Evolutionary conservation across 371 early-diverging fungal genomes (phyloP), one percentile per base, ranked within the genome.

Genomic region (Lichtheimia ornata): DNA sequence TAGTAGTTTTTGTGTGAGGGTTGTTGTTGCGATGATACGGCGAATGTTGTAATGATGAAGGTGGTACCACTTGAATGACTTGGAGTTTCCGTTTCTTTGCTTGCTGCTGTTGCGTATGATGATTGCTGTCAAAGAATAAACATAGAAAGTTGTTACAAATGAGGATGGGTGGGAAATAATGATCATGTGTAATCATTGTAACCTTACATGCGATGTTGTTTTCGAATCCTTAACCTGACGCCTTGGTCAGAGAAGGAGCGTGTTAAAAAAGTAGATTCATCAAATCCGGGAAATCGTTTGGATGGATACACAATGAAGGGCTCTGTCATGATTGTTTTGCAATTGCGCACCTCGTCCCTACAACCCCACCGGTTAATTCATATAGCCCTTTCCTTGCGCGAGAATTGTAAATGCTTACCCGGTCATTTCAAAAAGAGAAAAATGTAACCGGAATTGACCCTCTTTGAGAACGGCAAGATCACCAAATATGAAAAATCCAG

Each of bases 401-500:
- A 13, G 47, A 35, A 41, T 7, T 50, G 22, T n/a, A 53, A 9
- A 2, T 22, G 61, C 79, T 68, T 84, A 88, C 88, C 85, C 90
- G 20, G 86, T 77, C 27, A 94, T 88, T 70, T 95, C 95, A 81
- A 91, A 96, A 35, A 97, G 83, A 27, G 88, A 86, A 70, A 96
- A 94, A 62, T 92, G 91, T 25, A 98, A 77, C 27, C 91, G 79
- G 69, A 90, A 97, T 7, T 74, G 64, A 13, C 98, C 97, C 63
- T 94, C 93, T 68, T 91, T 88, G 49, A 94, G 81, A 12, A 96
- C 93, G 14, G 92, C 90, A 44, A 98, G 73, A 66, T 98, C 98
- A 14, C 94, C 94, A 78, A 97, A 98, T 18, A 97, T 94, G 73
- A 96, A 97, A 71, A 95, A 97, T 7, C 93, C 95, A 28, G 94